Evolutionary conservation across 1,284 basidiomycete species (phyloP), one percentile per base, ranked within the genome.

Genomic region (Cystobasidiaceae sp.): DNA sequence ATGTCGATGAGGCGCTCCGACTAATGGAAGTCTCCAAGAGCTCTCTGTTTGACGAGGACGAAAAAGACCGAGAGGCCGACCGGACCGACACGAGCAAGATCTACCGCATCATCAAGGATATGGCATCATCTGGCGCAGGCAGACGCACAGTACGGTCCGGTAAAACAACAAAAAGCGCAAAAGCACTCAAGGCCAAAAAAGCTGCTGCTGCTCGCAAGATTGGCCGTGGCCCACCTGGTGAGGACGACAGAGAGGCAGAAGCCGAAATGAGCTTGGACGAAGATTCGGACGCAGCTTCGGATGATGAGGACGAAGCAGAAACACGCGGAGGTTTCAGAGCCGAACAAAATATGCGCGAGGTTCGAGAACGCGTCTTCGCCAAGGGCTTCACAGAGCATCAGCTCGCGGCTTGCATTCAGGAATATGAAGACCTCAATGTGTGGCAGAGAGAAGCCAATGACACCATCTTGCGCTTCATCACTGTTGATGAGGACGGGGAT

Each of bases 11-110:
- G 79, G 96, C 96, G 1, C 80, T 99, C 65, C 86, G 96, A 34
- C 80, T 99, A 69, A 97, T 98, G 90, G 91, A 94, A 70, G 91
- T 90, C 69, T 91, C 88, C 79, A 98, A 98, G 78, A 88, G 90
- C 71, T 89, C 85, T 72, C 80, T 98, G 71, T 82, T 86, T 68
- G 88, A 91, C 50, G 83, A 85, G 57, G 83, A 84, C 25, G 74
- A 76, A 43, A 79, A 79, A 34, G 86, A 86, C 49, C 79, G 77
- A 15, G 82, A 82, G 19, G 58, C 46, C 2, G 93, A 97, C 76
- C 83, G 84, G 69, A 89, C 90, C 25, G 82, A 83, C 59, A 82
- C 85, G 68, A 88, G 86, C 76, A 86, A 89, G 78, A 89, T 97
- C 75, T 93, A 87, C 79, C 82, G 90, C 44, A 82, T 96, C 71